Conservation (phyloP, 495 filamentous ascomycete genomes). For the Penicillium angulare region DNA sequence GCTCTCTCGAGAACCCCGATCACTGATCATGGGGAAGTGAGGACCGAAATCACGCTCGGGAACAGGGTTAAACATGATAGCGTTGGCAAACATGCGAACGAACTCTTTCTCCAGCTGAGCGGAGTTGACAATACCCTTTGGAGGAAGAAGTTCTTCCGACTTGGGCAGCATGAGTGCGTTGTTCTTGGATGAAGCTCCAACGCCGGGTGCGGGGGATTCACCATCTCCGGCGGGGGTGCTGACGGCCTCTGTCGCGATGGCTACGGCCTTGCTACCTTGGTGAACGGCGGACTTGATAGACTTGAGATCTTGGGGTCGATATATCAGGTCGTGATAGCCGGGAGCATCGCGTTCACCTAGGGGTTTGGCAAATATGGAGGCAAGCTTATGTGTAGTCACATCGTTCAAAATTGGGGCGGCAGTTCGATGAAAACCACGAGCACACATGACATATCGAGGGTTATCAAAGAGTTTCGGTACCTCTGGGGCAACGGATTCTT, state of each 20-base stretch:
- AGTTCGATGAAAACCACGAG: conserved; percentile 75
- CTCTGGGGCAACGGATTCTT: conserved; percentile 29
- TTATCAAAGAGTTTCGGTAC: conserved; percentile 39
- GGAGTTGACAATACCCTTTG: conserved; percentile 90
- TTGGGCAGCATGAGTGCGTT: conserved; percentile 57
- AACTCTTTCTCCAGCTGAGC: conserved; percentile 90
- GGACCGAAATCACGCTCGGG: conserved; percentile 66
- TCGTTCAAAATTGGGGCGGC: conserved; percentile 78
- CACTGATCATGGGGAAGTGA: conserved; percentile 48
- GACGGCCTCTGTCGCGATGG: conserved; percentile 54
- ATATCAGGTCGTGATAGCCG: conserved; percentile 83
- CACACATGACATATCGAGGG: conserved; percentile 62
- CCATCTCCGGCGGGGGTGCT: conserved; percentile 47
- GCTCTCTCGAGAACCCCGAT: conserved; percentile 40
- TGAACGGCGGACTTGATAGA: conserved; percentile 75
- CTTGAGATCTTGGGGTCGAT: conserved; percentile 86
- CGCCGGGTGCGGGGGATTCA: conserved; percentile 37
- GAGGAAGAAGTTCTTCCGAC: conserved; percentile 73
- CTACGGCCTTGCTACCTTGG: conserved; percentile 72
- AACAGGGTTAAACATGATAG: conserved; percentile 93
- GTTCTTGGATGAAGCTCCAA: conserved; percentile 34
- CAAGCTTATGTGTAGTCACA: conserved; percentile 80
- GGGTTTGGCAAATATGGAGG: conserved; percentile 80
- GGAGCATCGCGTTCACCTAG: conserved; percentile 82
- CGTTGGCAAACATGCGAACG: conserved; percentile 97